A percentile compares a stretch with the other conserved stretches of the same genome.
phyloP scores from a whole-genome alignment of 345 rosid genomes.

The Euclidium syriacum region DNA sequence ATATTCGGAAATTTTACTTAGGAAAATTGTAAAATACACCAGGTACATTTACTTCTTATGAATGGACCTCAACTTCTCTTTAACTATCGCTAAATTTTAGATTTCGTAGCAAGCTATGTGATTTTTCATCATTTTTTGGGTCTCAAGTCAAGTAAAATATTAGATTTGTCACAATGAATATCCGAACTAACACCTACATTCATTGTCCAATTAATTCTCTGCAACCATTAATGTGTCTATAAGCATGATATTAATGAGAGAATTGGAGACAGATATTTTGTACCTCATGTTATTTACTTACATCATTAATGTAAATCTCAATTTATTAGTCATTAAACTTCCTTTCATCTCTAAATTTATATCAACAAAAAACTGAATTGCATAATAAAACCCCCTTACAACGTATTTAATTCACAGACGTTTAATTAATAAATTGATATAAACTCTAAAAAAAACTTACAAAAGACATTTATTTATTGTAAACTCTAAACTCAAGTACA shows the following conservation, averaged over 20 bases:
- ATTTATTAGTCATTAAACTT: neutral
- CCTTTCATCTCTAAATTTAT: neutral
- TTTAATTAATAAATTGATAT: neutral
- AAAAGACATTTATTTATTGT: neutral
- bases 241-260: neutral
- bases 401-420: neutral
- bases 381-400: neutral
- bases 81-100: no score
- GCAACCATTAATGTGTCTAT: neutral
- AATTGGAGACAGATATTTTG: neutral
- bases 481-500: no score
- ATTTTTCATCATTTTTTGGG: no score
- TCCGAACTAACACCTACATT: slow-evolving; percentile 7
- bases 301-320: neutral
- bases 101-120: no score
- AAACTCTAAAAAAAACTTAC: neutral
- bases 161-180: neutral
- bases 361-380: neutral
- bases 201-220: neutral
- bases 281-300: neutral
- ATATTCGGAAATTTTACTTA: no score
- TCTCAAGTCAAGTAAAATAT: neutral
- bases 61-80: no score
- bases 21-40: no score
- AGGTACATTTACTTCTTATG: no score